Base-by-base conservation (phyloP, 148 eudicot genomes). In the Hydrangea macrophylla region DNA sequence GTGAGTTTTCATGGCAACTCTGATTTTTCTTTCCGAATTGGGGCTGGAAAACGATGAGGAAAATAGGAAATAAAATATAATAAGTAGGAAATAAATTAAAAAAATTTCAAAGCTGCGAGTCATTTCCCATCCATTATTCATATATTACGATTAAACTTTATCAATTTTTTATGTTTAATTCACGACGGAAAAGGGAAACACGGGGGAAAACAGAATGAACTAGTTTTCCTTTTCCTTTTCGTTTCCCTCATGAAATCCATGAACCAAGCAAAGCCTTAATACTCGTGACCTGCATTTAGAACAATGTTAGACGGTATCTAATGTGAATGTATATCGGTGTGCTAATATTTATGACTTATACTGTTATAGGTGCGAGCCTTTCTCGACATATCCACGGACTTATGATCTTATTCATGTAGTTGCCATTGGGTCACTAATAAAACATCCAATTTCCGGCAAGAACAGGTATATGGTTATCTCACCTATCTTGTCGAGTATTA, bases 311-410 rank as follows among this genome's bases (percentile, higher is more conserved):
- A 20, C n/a, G 23, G 0, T 48, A 5, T 48, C 2, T 2, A 18
- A 12, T 6, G 28, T 11, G 26, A 25, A 27, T 27, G 9, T 26
- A 25, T 13, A 22, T 18, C n/a, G 54, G 28, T 50, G 65, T 26
- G 42, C 67, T 60, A 48, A 31, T 64, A 27, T 26, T 57, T 68
- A 12, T 69, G 24, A 25, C 35, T 81, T 55, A 36, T 83, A 70
- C 70, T 67, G n/a, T n/a, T 48, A 67, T 76, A 94, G 99, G 99
- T 94, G 99, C 48, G 97, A 94, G 75, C 99, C 99, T 67, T 94
- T 94, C 86, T 94, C 99, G n/a, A 90, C 97, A 37, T 94, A 94
- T 84, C 99, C 99, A 71, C 92, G 99, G 72, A 88, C 93, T 8
- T 94, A 90, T 57, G 99, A 94, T 81, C 80, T 94, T 24, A 87